Evolutionary conservation across 1,284 basidiomycete genomes (phyloP).

Genomic region (Malassezia caprae): DNA sequence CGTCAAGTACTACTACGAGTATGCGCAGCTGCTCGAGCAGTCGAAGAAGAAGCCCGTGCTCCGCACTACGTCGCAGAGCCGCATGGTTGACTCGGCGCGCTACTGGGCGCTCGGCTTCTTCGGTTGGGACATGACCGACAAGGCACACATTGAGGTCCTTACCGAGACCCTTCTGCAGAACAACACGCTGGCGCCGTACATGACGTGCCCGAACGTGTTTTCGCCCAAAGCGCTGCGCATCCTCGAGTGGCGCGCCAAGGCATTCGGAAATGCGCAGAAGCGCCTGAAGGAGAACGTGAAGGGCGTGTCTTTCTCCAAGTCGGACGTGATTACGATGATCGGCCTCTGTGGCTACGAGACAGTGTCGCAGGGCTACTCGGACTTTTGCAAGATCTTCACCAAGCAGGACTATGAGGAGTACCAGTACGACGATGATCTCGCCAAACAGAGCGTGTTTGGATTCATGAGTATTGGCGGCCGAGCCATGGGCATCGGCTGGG

Average conservation of each 20-base stretch:
- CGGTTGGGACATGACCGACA: constrained; percentile 22
- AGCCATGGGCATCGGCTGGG: constrained; percentile 71
- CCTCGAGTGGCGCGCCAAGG: constrained; percentile 2
- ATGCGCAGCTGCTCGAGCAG: constrained; percentile 35
- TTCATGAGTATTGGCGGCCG: constrained; percentile 72
- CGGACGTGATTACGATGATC: constrained; percentile 36
- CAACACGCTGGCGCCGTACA: constrained; percentile 68
- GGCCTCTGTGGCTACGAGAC: constrained; percentile 49
- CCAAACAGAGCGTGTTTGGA: constrained; percentile 54
- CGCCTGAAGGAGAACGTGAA: constrained; percentile 32
- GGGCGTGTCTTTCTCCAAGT: constrained; percentile 49
- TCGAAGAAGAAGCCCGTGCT: constrained; percentile 32
- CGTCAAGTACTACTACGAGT: constrained; percentile 37
- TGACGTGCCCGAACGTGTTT: constrained; percentile 56
- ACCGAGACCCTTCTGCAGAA: constrained; percentile 32
- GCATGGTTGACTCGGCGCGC: constrained; percentile 78
- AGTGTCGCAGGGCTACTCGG: constrained; percentile 26
- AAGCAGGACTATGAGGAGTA: constrained; percentile 79
- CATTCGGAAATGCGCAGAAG: constrained; percentile 10
- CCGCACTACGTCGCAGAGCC: constrained; percentile 52
- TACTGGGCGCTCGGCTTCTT: constrained; percentile 50
- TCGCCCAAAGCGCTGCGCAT: constrained; percentile 49
- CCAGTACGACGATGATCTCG: constrained; percentile 54
- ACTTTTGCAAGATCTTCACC: constrained; percentile 77
- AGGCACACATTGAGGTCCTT: constrained; percentile 39